Evolutionary conservation across 108 stramenopile species (phyloP), one percentile per base, ranked within the genome.

Genomic region (Poteriospumella lacustris): DNA sequence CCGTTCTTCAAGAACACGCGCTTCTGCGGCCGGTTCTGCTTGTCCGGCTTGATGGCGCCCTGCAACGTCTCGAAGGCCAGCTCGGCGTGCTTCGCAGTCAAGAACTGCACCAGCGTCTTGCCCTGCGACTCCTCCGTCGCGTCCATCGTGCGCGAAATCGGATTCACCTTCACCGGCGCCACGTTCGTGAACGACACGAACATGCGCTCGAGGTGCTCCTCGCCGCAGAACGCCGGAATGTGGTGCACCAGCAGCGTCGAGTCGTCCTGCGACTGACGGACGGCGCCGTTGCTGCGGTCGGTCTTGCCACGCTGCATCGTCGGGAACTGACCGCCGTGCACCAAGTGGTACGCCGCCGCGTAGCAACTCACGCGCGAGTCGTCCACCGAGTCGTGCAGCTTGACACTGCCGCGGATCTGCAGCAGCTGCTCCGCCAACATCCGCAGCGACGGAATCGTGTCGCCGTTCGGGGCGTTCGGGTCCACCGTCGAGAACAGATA

Each of bases 371-470:
- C 85, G 31, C 87, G 72, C 0, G 95, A 92, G 85, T 94, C 92
- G 80, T 92, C 90, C 59, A 92, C 90, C 60, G 89, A 88, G 77
- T 94, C 92, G n/a, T n/a, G n/a, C n/a, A n/a, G n/a, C n/a, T n/a
- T n/a, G n/a, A n/a, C n/a, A n/a, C n/a, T n/a, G n/a, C n/a, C n/a
- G n/a, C n/a, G n/a, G n/a, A n/a, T n/a, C n/a, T n/a, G n/a, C n/a
- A n/a, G n/a, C n/a, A n/a, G n/a, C n/a, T n/a, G n/a, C n/a, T n/a
- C n/a, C n/a, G n/a, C n/a, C n/a, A n/a, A n/a, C n/a, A n/a, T n/a
- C n/a, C n/a, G n/a, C n/a, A n/a, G n/a, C n/a, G n/a, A n/a, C n/a
- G n/a, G n/a, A n/a, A n/a, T n/a, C n/a, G n/a, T 89, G 42, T 85
- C 87, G 1, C 84, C 88, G 1, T 85, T 77, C 58, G 47, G 58